Evolutionary conservation across 805 yeast species (phyloP).

Genomic region (Blastobotrys parvus): DNA sequence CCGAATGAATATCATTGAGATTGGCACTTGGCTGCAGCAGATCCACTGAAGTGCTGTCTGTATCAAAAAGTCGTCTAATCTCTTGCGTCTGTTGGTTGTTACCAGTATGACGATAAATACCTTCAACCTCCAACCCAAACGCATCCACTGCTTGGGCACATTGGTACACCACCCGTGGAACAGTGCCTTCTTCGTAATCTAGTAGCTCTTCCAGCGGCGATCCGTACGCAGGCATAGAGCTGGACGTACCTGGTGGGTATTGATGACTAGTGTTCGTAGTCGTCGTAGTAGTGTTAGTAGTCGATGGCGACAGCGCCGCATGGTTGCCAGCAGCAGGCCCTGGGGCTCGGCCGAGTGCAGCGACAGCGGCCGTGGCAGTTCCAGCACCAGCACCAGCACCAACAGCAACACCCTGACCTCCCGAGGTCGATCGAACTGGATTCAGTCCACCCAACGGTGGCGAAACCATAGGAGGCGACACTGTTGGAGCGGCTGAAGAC

Average conservation of each 20-base stretch:
- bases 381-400: background rate
- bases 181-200: conserved; percentile 80
- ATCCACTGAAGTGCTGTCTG: conserved; percentile 51
- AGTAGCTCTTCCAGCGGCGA: conserved; percentile 70
- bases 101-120: conserved; percentile 82
- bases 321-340: background rate
- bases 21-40: conserved; percentile 49
- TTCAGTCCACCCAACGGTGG: background rate
- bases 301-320: background rate
- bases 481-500: too few relatives aligned
- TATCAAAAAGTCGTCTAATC: conserved; percentile 52
- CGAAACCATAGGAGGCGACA: conserved; percentile 3
- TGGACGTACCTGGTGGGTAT: conserved; percentile 30
- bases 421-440: background rate
- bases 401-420: too few relatives aligned
- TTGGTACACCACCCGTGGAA: conserved; percentile 81
- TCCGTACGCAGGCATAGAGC: conserved; percentile 57
- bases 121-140: conserved; percentile 79
- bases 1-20: conserved; percentile 74
- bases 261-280: background rate
- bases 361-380: background rate
- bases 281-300: background rate
- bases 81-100: conserved; percentile 66
- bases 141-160: conserved; percentile 82
- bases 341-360: background rate